Percentiles rank a stretch among this genome's conserved stretches.
These are phyloP conservation scores for Aspergillus floridensis DNA, from an alignment of 2,329 filamentous ascomycete species.

Conservation along the genomic window DNA sequence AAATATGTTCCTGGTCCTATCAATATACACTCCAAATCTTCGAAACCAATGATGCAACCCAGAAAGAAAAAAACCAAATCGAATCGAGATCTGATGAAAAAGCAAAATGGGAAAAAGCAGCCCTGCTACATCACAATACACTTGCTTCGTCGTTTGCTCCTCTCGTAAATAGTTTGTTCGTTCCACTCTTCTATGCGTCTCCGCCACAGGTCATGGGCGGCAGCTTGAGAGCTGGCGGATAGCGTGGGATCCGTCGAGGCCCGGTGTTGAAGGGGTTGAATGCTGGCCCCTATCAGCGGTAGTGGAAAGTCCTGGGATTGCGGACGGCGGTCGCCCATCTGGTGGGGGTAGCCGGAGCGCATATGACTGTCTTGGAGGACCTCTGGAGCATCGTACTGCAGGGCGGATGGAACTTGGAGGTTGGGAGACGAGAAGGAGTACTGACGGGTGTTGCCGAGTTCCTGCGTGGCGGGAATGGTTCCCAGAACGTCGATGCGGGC, in stretches of 20 bases:
- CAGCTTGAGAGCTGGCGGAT: constrained; percentile 24
- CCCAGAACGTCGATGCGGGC: constrained; percentile 8
- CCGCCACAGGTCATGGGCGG: constrained; percentile 37
- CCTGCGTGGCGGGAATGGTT: constrained; percentile 11
- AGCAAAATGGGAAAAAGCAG: background rate
- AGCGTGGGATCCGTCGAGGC: constrained; percentile 35
- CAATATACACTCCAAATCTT: background rate
- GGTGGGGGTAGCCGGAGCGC: constrained; percentile 13
- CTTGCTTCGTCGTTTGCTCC: constrained; percentile 34
- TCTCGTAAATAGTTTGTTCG: constrained; percentile 37
- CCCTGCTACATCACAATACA: constrained; percentile 39
- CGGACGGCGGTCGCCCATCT: constrained; percentile 15
- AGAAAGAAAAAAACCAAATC: background rate
- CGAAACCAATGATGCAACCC: background rate
- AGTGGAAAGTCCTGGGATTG: constrained; percentile 20
- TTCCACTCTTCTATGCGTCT: constrained; percentile 42
- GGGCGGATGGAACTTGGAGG: constrained; percentile 25
- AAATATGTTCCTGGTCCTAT: background rate
- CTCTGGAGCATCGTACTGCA: constrained; percentile 21
- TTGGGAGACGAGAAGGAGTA: constrained; percentile 36
- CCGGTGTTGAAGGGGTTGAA: constrained; percentile 22
- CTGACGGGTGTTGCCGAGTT: constrained; percentile 22
- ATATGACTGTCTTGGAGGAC: constrained; percentile 18
- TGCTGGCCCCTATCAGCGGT: constrained; percentile 7
- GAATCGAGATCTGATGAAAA: background rate